Conservation (phyloP, 1,284 basidiomycete genomes). For the Sphaerobolus stellatus region DNA sequence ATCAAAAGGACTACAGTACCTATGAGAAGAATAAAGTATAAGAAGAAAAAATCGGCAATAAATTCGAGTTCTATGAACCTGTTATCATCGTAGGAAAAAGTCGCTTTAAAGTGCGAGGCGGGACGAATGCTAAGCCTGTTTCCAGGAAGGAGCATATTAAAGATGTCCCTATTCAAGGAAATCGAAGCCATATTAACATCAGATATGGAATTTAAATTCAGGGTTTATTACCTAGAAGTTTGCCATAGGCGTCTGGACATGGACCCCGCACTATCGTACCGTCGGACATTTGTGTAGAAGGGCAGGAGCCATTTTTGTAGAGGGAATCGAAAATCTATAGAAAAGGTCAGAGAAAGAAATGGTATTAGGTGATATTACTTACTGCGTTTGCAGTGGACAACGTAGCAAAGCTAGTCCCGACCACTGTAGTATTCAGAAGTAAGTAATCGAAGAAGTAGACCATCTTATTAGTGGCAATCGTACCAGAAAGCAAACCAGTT, state of each 20-base stretch:
- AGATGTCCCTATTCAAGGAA: slow-evolving; percentile 78
- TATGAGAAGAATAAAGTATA: slow-evolving; percentile 20
- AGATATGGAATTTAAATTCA: neutral
- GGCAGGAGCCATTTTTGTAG: slow-evolving; percentile 79
- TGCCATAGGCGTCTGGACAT: slow-evolving; percentile 82
- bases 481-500: slow-evolving; percentile 77
- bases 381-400: slow-evolving; percentile 73
- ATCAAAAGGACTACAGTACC: slow-evolving; percentile 76
- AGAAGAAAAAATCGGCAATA: slow-evolving; percentile 7
- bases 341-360: neutral
- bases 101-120: slow-evolving; percentile 58
- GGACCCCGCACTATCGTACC: slow-evolving; percentile 59
- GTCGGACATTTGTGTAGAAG: slow-evolving; percentile 54
- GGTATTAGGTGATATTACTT: slow-evolving; percentile 22
- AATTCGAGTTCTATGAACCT: slow-evolving; percentile 35
- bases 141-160: slow-evolving; percentile 80
- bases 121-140: slow-evolving; percentile 75
- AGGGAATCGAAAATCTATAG: slow-evolving; percentile 62
- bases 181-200: too few relatives aligned
- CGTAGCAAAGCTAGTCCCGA: slow-evolving; percentile 85
- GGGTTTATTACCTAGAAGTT: slow-evolving; percentile 57
- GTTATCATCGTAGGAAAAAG: slow-evolving; percentile 84
- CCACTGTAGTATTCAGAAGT: too few relatives aligned
- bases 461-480: too few relatives aligned
- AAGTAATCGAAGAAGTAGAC: too few relatives aligned